A percentile compares a stretch with the other conserved stretches of the same genome.
phyloP scores from a whole-genome alignment of 352 stramenopile genomes.

The Albugo candida region DNA sequence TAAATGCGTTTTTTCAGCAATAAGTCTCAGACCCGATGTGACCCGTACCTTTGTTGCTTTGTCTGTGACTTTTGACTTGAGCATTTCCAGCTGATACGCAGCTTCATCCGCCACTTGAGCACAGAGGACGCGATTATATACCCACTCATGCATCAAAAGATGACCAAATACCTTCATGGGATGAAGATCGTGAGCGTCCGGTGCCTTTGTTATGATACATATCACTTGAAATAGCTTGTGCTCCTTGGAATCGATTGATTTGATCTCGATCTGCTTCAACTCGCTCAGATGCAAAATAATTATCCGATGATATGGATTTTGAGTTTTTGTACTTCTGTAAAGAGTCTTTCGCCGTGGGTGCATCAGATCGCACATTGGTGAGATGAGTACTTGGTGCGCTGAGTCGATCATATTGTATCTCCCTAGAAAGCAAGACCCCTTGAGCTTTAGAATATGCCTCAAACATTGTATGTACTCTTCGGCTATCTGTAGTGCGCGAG shows the following conservation, averaged over 20 bases:
- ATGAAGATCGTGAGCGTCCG: conserved; percentile 22
- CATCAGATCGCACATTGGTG: conserved; percentile 6
- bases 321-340: conserved; percentile 84
- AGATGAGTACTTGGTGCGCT: background rate
- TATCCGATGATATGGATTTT: conserved; percentile 81
- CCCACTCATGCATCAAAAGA: background rate
- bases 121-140: background rate
- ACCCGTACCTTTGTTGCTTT: conserved; percentile 50
- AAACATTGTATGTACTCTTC: conserved; percentile 30
- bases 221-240: conserved; percentile 74
- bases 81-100: conserved; percentile 64
- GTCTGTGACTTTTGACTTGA: conserved; percentile 68
- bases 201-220: conserved; percentile 58
- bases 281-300: conserved; percentile 69
- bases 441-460: background rate
- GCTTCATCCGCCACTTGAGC: conserved; percentile 33
- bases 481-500: conserved; percentile 52
- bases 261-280: conserved; percentile 32
- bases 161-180: conserved; percentile 30
- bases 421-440: too few species aligned
- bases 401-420: too few species aligned
- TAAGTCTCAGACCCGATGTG: background rate
- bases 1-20: background rate
- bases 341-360: conserved; percentile 19
- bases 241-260: conserved; percentile 54